Conservation (phyloP, 2,329 filamentous ascomycete species). For the Helminthosporium solani region DNA sequence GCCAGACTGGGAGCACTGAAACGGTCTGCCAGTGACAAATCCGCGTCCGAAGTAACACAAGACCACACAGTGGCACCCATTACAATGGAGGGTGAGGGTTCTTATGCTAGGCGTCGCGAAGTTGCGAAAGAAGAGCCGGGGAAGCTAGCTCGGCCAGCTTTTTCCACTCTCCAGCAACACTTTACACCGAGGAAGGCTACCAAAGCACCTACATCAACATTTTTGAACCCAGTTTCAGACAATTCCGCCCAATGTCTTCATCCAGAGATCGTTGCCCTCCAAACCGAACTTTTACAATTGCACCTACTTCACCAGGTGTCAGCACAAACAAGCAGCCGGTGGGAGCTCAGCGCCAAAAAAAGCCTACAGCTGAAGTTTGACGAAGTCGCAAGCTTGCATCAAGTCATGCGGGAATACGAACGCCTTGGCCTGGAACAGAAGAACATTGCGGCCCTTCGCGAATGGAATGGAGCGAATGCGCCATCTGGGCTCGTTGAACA, state of each 20-base stretch:
- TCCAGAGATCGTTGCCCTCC: conserved; percentile 33
- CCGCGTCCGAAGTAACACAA: conserved; percentile 17
- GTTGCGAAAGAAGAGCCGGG: conserved; percentile 23
- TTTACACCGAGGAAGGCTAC: conserved; percentile 41
- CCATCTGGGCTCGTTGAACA: conserved; percentile 34
- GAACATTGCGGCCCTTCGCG: conserved; percentile 38
- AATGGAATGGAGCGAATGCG: conserved; percentile 33
- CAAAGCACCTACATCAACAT: conserved; percentile 39
- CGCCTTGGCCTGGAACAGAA: conserved; percentile 38
- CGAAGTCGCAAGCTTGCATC: conserved; percentile 39
- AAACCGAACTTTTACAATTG: conserved; percentile 43
- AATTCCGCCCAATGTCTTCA: conserved; percentile 22
- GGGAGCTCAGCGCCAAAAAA: conserved; percentile 37
- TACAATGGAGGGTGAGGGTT: conserved; percentile 14
- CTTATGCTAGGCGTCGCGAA: conserved; percentile 19
- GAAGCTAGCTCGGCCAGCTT: conserved; percentile 33
- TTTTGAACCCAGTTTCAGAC: conserved; percentile 34
- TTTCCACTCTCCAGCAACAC: conserved; percentile 43
- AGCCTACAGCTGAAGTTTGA: conserved; percentile 36
- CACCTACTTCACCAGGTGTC: conserved; percentile 37
- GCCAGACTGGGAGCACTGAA: conserved; percentile 26
- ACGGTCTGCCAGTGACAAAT: conserved; percentile 27
- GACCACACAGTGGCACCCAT: conserved; percentile 7
- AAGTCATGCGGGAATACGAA: conserved; percentile 39
- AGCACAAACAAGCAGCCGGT: conserved; percentile 22